Percentiles rank a stretch among this genome's conserved stretches.
Evolutionary conservation across 371 early-diverging fungal species (phyloP).

Genomic region (Mortierella sp.): DNA sequence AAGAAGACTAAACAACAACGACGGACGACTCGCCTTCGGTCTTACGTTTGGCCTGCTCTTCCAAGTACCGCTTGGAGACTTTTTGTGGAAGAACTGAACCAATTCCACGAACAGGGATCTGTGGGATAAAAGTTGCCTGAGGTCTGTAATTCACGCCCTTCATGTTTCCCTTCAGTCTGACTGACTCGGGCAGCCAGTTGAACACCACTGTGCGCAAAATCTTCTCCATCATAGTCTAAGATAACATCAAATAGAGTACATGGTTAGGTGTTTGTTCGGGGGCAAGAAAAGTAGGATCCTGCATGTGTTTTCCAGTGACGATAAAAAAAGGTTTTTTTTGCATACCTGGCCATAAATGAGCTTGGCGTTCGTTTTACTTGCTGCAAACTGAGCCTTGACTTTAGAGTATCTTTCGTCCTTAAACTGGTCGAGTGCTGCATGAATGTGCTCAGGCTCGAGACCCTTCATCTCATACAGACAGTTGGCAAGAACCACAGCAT

Average conservation of each 20-base stretch:
- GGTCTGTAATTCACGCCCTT: conserved; percentile 11
- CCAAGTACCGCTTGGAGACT: neutral
- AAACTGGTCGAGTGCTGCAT: neutral
- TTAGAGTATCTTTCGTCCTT: neutral
- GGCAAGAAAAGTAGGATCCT: no score
- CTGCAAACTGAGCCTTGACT: neutral
- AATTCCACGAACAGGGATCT: conserved; percentile 5
- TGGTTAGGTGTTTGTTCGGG: no score
- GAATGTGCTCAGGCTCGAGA: neutral
- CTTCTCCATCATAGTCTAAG: neutral
- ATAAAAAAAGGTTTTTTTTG: neutral
- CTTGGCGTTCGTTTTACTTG: neutral
- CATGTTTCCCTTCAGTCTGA: neutral
- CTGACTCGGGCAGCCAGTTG: neutral
- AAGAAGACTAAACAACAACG: neutral
- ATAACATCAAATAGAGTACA: no score
- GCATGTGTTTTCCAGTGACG: neutral
- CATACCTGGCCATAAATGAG: neutral
- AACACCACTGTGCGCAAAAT: neutral
- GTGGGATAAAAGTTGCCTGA: conserved; percentile 16
- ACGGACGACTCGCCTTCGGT: neutral
- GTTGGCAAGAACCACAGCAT: conserved; percentile 11
- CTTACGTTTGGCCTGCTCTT: neutral
- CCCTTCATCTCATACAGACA: neutral
- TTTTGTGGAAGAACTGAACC: conserved; percentile 14